phyloP scores from a whole-genome alignment of 2,329 filamentous ascomycete species.

The Xylaria sp. region DNA sequence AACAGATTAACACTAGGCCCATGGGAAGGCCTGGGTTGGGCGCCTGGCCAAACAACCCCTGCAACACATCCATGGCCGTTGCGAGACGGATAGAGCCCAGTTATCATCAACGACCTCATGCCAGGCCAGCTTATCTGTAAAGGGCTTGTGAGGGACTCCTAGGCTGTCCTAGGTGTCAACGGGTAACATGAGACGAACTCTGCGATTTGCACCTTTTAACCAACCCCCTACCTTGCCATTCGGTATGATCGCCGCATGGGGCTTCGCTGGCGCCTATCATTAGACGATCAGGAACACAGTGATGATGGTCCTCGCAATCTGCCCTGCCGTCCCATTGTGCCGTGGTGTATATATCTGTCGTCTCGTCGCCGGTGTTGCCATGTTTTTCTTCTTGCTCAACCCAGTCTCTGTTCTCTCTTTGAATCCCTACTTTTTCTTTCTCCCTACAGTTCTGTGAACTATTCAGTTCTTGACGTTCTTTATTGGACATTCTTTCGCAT shows the following conservation, averaged over 20 bases:
- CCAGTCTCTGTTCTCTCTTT: slow-evolving; percentile 40
- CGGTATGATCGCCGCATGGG: slow-evolving; percentile 38
- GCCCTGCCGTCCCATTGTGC: slow-evolving; percentile 1
- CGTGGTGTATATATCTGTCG: slow-evolving; percentile 31
- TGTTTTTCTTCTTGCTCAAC: slow-evolving; percentile 31
- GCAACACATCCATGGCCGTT: slow-evolving; percentile 24
- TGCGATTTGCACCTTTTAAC: slow-evolving; percentile 16
- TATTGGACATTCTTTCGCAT: slow-evolving; percentile 34
- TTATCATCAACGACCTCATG: not conserved
- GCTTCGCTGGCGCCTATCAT: slow-evolving; percentile 29
- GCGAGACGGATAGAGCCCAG: slow-evolving; percentile 12
- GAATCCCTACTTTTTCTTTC: slow-evolving; percentile 32
- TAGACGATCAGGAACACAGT: slow-evolving; percentile 9
- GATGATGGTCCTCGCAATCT: slow-evolving; percentile 19
- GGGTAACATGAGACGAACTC: slow-evolving; percentile 28
- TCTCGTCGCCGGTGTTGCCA: slow-evolving; percentile 21
- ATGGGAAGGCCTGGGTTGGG: slow-evolving; percentile 11
- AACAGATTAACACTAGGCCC: slow-evolving; percentile 20
- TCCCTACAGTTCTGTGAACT: slow-evolving; percentile 47
- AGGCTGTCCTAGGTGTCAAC: not conserved
- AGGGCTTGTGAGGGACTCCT: slow-evolving; percentile 4
- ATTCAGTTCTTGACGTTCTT: slow-evolving; percentile 42
- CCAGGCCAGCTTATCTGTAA: not conserved
- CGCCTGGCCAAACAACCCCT: slow-evolving; percentile 10
- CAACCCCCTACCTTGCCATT: not conserved